A percentile compares a stretch with the other conserved stretches of the same genome.
Conservation (phyloP, 805 yeast genomes). For the Torulaspora franciscae region DNA sequence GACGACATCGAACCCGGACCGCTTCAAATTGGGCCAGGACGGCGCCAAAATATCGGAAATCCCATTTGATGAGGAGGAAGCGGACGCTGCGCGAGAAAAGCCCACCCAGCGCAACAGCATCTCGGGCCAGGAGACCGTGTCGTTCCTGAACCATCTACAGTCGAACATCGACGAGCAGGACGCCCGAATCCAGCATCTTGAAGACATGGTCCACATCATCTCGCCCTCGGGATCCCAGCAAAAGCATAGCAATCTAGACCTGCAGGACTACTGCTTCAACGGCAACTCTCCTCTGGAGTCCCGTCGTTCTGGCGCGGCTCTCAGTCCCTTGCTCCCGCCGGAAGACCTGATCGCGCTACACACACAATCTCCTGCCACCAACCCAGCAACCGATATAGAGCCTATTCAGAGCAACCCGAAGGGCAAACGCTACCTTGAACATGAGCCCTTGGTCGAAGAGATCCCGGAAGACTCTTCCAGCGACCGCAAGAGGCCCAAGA, state of each 20-base stretch:
- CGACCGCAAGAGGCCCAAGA: conserved; percentile 4
- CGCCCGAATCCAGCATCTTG: conserved; percentile 31
- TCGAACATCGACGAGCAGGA: conserved; percentile 32
- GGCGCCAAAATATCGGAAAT: conserved; percentile 25
- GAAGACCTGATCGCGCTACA: conserved; percentile 13
- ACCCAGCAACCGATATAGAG: conserved; percentile 7
- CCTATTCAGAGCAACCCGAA: neutral
- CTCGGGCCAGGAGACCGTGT: conserved; percentile 9
- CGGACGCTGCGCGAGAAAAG: conserved; percentile 1
- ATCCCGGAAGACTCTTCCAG: conserved; percentile 7
- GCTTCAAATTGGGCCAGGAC: conserved; percentile 1
- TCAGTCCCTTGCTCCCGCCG: conserved; percentile 12
- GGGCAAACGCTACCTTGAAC: conserved; percentile 10
- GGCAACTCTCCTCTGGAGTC: conserved; percentile 9
- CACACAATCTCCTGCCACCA: conserved; percentile 8
- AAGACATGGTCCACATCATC: conserved; percentile 26
- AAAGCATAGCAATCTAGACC: conserved; percentile 14
- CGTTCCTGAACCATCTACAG: conserved; percentile 24
- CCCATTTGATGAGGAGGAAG: conserved; percentile 25
- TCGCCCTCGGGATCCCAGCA: conserved; percentile 7
- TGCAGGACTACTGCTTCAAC: conserved; percentile 18
- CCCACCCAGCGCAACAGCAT: conserved; percentile 2
- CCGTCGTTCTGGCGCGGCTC: conserved; percentile 5
- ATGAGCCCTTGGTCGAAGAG: conserved; percentile 12
- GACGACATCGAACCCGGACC: conserved; percentile 3